A percentile compares a stretch with the other conserved stretches of the same genome.
These are phyloP conservation scores for Pyrus pyrifolia DNA, from an alignment of 306 rosid genomes.

Conservation along the genomic window DNA sequence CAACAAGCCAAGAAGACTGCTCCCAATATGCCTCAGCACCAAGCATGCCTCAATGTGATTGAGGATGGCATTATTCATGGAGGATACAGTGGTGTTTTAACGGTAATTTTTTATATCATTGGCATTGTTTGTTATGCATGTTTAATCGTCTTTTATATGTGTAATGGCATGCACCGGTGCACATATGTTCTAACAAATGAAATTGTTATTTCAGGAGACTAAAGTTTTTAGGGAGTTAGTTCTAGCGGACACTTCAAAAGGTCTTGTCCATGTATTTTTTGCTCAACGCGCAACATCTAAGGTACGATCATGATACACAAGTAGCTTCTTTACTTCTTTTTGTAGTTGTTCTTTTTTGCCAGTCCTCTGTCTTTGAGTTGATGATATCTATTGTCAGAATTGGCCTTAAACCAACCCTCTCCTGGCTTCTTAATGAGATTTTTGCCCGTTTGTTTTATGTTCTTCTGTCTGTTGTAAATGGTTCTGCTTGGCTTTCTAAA, in stretches of 20 bases:
- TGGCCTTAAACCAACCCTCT: neutral
- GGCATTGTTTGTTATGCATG: neutral
- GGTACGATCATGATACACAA: constrained; percentile 40
- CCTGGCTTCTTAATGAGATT: neutral
- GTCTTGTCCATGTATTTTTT: constrained; percentile 84
- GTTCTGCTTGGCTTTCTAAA: neutral
- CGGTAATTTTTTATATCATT: constrained; percentile 40
- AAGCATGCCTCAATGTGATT: constrained; percentile 75
- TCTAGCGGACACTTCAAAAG: constrained; percentile 65
- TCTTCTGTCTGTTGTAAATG: neutral
- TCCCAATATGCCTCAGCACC: constrained; percentile 91
- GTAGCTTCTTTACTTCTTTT: neutral
- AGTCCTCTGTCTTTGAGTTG: neutral
- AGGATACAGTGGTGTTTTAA: constrained; percentile 87
- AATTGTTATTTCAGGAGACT: constrained; percentile 61
- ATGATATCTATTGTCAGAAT: neutral
- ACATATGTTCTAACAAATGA: constrained; percentile 14
- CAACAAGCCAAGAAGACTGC: constrained; percentile 67
- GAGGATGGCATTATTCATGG: constrained; percentile 88
- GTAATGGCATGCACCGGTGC: constrained; percentile 2
- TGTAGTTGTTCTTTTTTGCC: neutral
- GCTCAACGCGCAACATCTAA: constrained; percentile 79
- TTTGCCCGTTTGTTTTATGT: neutral
- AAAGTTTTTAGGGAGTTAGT: constrained; percentile 63
- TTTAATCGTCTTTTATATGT: neutral